Evolutionary conservation across 805 yeast genomes (phyloP).

Genomic region (Diddensiella transvaalensis): DNA sequence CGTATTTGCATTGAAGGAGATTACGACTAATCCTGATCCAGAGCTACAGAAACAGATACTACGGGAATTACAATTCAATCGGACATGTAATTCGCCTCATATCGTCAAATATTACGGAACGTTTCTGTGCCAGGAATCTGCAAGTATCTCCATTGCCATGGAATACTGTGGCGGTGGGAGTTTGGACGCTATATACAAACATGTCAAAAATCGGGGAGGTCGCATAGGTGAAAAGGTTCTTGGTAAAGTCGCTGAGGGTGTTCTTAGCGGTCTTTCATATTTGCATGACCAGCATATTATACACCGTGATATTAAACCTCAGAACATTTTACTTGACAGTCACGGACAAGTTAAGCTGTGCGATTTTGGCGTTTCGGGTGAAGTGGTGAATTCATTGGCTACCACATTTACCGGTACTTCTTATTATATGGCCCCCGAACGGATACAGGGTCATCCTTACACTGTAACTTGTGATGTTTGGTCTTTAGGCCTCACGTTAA

Average conservation of each 20-base stretch:
- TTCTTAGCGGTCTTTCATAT: constrained; percentile 79
- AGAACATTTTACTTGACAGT: constrained; percentile 74
- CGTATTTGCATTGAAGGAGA: constrained; percentile 79
- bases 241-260: constrained; percentile 86
- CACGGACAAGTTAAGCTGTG: constrained; percentile 86
- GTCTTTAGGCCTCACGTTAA: constrained; percentile 87
- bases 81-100: constrained; percentile 73
- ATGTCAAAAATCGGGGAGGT: constrained; percentile 69
- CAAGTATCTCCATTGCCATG: constrained; percentile 91
- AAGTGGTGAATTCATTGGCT: constrained; percentile 90
- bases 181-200: constrained; percentile 83
- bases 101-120: constrained; percentile 94
- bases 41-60: constrained; percentile 86
- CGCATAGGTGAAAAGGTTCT: constrained; percentile 89
- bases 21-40: constrained; percentile 74
- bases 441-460: constrained; percentile 93
- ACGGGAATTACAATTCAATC: constrained; percentile 85
- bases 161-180: constrained; percentile 95
- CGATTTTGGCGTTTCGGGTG: constrained; percentile 98
- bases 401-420: constrained; percentile 97
- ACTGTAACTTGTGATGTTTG: constrained; percentile 95
- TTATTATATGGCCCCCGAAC: constrained; percentile 97
- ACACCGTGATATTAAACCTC: constrained; percentile 96
- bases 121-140: constrained; percentile 68
- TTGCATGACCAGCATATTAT: constrained; percentile 83